These are phyloP conservation scores for Cornus suecica DNA, from an alignment of 148 eudicot species.

Conservation along the genomic window DNA sequence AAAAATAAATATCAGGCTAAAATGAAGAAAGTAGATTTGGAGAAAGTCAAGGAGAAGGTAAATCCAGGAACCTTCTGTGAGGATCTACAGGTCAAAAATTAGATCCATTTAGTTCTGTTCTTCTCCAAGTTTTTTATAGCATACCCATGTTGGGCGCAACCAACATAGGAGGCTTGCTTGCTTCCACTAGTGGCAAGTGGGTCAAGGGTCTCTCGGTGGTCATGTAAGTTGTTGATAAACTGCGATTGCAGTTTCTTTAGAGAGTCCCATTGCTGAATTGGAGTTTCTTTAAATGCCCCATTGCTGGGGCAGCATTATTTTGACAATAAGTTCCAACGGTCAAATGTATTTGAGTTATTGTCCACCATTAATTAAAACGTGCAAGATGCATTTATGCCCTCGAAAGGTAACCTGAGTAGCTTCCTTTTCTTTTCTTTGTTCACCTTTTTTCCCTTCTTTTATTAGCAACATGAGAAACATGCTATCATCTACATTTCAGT, in stretches of 20 bases:
- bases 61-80: neutral
- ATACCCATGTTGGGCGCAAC: too few species aligned
- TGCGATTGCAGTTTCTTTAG: too few species aligned
- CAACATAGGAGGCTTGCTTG: too few species aligned
- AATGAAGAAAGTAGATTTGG: neutral
- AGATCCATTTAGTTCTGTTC: too few species aligned
- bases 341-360: neutral
- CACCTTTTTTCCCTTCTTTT: neutral
- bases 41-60: neutral
- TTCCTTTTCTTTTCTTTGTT: too few species aligned
- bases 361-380: neutral
- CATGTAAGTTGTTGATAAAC: too few species aligned
- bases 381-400: neutral
- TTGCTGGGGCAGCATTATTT: neutral
- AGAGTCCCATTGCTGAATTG: too few species aligned
- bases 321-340: neutral
- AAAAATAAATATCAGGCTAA: constrained; percentile 1
- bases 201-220: too few species aligned
- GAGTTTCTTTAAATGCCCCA: too few species aligned
- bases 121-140: too few species aligned
- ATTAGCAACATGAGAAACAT: neutral
- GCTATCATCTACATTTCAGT: constrained; percentile 3
- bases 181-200: too few species aligned
- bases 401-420: neutral
- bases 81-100: neutral